Base-by-base conservation (phyloP, 257 asterid species). In the Pogostemon cablin region DNA sequence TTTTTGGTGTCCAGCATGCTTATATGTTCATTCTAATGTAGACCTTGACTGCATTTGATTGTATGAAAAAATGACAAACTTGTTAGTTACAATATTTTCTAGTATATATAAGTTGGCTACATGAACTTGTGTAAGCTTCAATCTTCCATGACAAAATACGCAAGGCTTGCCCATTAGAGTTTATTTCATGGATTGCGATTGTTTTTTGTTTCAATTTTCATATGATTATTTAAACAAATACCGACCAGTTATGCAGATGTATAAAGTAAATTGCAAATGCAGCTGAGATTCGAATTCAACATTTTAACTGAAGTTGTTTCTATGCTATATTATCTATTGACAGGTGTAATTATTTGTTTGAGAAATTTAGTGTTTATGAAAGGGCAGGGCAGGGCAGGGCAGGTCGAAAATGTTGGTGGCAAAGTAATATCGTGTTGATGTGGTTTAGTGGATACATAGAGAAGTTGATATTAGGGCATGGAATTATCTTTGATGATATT, bases 401-500 rank as follows among this genome's bases (percentile, higher is more conserved):
- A 41, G 44, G 44, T 41, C 1, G 44, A 41, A 41, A 41, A 41
- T 48, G 53, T 12, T 9, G 53, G 10, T 11, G 50, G 50, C 12
- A 49, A 49, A 49, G 6, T 9, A 52, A 12, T 46, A 12, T 8
- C 35, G 3, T 12, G 35, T 52, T 52, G 7, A 52, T 6, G 32
- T 12, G 57, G 57, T 50, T 50, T 50, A 32, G 35, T 58, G 56
- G 34, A 57, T 7, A 3, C 20, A 2, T 11, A 61, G 62, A 40
- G 17, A 35, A 20, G 44, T 49, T 17, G 53, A 48, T 48, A 17
- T 32, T 52, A 15, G 48, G 46, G 67, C 17, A n/a, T 15, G 17
- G 49, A 15, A 2, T 37, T 37, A 20, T 47, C 66, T 65, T 49
- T 43, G 25, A 25, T 72, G 52, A 58, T 53, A 56, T 25, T 56